Evolutionary conservation across 2,329 filamentous ascomycete genomes (phyloP), one percentile per base, ranked within the genome.

Genomic region (Monilinia aucupariae): DNA sequence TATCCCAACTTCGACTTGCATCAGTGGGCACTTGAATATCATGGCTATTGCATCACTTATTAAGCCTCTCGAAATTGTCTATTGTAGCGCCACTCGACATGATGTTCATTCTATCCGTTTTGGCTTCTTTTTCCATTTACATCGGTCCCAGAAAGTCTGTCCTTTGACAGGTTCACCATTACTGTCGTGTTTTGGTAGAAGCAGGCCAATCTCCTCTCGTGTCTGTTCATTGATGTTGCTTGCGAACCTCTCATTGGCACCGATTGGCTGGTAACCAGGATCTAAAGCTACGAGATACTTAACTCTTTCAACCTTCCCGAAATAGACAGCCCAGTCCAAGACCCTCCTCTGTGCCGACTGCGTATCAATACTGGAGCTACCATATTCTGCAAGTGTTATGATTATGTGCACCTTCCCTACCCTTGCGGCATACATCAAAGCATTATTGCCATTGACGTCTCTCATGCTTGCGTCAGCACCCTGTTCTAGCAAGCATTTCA

Each of bases 381-480:
- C 50, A 61, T 61, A 49, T 41, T 61, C 59, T 37, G 50, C 43
- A 12, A 61, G 47, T 49, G 27, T 17, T 45, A 49, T 58, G 8
- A 62, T 58, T 22, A 30, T 39, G 15, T 58, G 52, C 17, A 62
- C 60, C 12, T 58, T 62, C 6, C 43, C 52, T 43, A 48, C 37
- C 27, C 48, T 62, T 34, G 60, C 60, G 25, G 60, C 60, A 56
- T 62, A 50, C 60, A 62, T 62, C 9, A 62, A 17, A 13, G 60
- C 51, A 34, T 41, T 58, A 20, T 62, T 58, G 8, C 52, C 60
- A 50, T 43, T 50, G n/a, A 34, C 45, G n/a, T 62, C 60, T 32
- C 25, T 34, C 15, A 50, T 49, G 32, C 37, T 34, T 50, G 41
- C 60, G 25, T 50, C 5, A 32, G 60, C 60, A 22, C 60, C 60